These are phyloP conservation scores for Hemileccinum rubropunctum DNA, from an alignment of 768 basidiomycete species.

Conservation along the genomic window DNA sequence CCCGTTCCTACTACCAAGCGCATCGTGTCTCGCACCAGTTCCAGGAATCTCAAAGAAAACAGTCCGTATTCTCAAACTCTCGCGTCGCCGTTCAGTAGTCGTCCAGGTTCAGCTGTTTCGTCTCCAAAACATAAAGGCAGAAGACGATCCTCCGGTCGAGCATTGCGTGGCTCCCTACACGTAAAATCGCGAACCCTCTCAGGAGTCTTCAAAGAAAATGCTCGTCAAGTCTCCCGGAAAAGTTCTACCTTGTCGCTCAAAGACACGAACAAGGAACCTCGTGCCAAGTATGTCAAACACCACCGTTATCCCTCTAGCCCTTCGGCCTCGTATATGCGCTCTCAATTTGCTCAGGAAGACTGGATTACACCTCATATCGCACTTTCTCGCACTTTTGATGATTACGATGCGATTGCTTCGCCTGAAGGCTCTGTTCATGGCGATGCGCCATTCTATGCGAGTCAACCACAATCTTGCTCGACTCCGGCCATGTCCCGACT, in stretches of 20 bases:
- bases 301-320: constrained; percentile 22
- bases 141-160: constrained; percentile 8
- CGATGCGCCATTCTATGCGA: constrained; percentile 16
- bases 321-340: constrained; percentile 28
- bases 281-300: constrained; percentile 14
- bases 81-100: constrained; percentile 47
- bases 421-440: constrained; percentile 5
- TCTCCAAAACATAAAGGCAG: constrained; percentile 32
- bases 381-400: background rate
- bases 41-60: constrained; percentile 43
- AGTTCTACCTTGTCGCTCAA: constrained; percentile 16
- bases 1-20: constrained; percentile 40
- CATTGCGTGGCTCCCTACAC: constrained; percentile 23
- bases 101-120: constrained; percentile 38
- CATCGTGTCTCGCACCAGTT: constrained; percentile 37
- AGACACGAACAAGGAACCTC: constrained; percentile 9
- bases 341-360: constrained; percentile 11
- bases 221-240: constrained; percentile 15
- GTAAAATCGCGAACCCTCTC: constrained; percentile 43
- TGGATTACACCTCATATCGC: constrained; percentile 14
- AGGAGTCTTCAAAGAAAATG: constrained; percentile 16
- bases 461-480: constrained; percentile 25
- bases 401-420: background rate
- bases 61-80: constrained; percentile 24
- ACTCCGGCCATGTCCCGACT: constrained; percentile 20